Evolutionary conservation across 768 basidiomycete genomes (phyloP), one percentile per base, ranked within the genome.

Genomic region (Candolleomyces eurysporus): DNA sequence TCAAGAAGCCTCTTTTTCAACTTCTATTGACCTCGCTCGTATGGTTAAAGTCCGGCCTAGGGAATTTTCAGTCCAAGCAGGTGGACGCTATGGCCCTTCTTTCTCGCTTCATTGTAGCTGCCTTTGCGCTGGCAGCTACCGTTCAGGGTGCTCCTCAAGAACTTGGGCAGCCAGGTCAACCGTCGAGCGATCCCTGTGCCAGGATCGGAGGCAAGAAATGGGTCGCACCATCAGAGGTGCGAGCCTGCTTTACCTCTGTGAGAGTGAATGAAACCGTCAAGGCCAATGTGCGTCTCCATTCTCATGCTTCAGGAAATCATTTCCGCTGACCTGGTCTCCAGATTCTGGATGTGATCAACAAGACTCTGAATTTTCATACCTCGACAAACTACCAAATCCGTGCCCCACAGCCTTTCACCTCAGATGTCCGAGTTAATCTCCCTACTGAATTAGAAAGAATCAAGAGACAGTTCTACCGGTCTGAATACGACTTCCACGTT

Each of bases 311-410:
- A 48, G 10, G 11, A 36, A 11, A 36, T 31, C 48, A 39, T 46
- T 55, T n/a, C 30, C 32, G 14, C 5, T 22, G 13, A 50, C 56
- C 59, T 30, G 13, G 13, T 17, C 21, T 17, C 6, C 59, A 86
- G 85, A 84, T 83, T 48, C 74, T 87, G n/a, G 79, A 86, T 60
- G 83, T 84, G 2, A 73, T 85, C 59, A 85, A 78, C 67, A 85
- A 82, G 65, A 83, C 83, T 1, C 69, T 86, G n/a, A 80, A 81
- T 16, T 86, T 88, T 69, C 86, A 87, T 66, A 83, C 85, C 0
- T 86, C 85, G 2, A 79, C 82, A 30, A 86, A 86, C 69, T 87
- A 85, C 62, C 78, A 86, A 67, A 77, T 83, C 50, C 69, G 69
- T 46, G 84, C 85, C 0, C 85, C 85, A 1, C 67, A 71, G 42